phyloP scores from a whole-genome alignment of 1,284 basidiomycete species.

The Vanrija sp. region DNA sequence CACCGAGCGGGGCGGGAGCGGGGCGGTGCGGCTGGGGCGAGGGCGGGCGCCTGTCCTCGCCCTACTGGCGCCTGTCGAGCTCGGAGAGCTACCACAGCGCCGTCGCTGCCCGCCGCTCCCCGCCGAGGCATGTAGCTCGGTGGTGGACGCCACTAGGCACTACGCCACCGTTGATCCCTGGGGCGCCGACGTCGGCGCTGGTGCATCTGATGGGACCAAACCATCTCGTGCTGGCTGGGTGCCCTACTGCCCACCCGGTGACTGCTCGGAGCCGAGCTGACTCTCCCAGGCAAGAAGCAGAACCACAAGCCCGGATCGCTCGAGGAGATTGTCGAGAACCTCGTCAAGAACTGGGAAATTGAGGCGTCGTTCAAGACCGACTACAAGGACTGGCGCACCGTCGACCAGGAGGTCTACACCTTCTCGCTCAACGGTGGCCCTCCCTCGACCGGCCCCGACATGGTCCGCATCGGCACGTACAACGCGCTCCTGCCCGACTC shows the following conservation, averaged over 20 bases:
- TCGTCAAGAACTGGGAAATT: constrained; percentile 22
- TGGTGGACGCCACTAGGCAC: too few relatives aligned
- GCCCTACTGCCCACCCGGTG: too few relatives aligned
- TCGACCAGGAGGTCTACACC: constrained; percentile 11
- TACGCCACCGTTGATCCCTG: too few relatives aligned
- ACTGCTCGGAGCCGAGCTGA: not conserved
- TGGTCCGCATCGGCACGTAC: constrained; percentile 15
- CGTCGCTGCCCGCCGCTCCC: not conserved
- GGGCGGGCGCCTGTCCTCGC: too few relatives aligned
- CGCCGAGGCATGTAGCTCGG: too few relatives aligned
- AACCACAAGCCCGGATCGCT: constrained; percentile 12
- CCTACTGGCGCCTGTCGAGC: too few relatives aligned
- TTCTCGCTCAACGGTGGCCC: constrained; percentile 13
- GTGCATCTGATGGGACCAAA: too few relatives aligned
- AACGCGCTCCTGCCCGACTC: constrained; percentile 13
- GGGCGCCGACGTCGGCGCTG: too few relatives aligned
- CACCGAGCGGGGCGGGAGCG: too few relatives aligned
- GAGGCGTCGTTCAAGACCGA: constrained; percentile 20
- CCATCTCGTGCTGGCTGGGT: not conserved
- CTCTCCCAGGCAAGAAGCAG: constrained; percentile 8
- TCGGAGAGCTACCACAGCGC: not conserved
- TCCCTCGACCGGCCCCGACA: constrained; percentile 6
- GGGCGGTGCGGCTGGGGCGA: too few relatives aligned
- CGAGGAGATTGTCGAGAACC: constrained; percentile 13
- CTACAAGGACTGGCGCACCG: constrained; percentile 15